phyloP scores from a whole-genome alignment of 345 rosid species.

The Arabidopsis suecica region DNA sequence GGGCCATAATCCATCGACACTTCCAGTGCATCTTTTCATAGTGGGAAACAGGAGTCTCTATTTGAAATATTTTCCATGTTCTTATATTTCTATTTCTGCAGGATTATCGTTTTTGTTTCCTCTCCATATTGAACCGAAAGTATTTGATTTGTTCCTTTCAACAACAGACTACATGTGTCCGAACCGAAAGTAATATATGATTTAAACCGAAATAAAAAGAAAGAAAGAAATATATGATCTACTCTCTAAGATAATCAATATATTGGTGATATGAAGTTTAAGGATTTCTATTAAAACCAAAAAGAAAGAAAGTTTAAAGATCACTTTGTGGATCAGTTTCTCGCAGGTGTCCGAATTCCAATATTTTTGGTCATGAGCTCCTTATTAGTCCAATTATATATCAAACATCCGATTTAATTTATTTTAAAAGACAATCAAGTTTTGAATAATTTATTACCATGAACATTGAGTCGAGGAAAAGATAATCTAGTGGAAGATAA shows the following conservation, averaged over 20 bases:
- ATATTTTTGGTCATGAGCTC: not conserved
- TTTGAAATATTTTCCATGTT: slow-evolving; percentile 10
- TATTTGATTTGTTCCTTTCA: not conserved
- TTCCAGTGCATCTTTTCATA: slow-evolving; percentile 33
- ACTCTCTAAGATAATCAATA: not conserved
- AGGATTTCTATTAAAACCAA: too few relatives aligned
- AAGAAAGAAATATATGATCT: not conserved
- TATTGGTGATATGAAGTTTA: not conserved
- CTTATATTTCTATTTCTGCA: not conserved
- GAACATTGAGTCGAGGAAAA: slow-evolving; percentile 19
- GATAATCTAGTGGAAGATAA: slow-evolving; percentile 39
- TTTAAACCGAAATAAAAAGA: not conserved
- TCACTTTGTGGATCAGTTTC: slow-evolving; percentile 10
- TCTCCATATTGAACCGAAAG: slow-evolving; percentile 15
- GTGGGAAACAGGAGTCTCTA: slow-evolving; percentile 1
- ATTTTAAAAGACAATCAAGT: slow-evolving; percentile 8
- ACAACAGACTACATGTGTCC: not conserved
- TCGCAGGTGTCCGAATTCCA: slow-evolving; percentile 21
- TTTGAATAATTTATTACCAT: slow-evolving; percentile 14
- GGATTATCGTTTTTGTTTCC: not conserved
- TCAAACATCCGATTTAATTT: slow-evolving; percentile 9
- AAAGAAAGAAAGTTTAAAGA: not conserved
- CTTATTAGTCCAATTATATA: slow-evolving; percentile 4
- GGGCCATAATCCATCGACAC: slow-evolving; percentile 42
- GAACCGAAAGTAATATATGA: slow-evolving; percentile 22